Evolutionary conservation across 331 rosid genomes (phyloP), one percentile per base, ranked within the genome.

Genomic region (Prunus yedoensis): DNA sequence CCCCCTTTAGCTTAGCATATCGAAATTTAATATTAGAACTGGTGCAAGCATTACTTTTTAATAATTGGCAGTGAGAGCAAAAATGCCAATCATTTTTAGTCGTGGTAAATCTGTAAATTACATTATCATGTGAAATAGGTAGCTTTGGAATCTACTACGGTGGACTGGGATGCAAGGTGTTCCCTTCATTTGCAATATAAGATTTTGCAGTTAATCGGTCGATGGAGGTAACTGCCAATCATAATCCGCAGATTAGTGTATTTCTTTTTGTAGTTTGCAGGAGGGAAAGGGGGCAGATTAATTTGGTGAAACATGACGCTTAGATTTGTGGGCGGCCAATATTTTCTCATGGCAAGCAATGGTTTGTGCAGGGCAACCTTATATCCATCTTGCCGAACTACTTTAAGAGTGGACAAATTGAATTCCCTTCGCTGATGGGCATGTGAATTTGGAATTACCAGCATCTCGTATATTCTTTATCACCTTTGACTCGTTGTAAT

Each of bases 211-310:
- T 56, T 65, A 57, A 15, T 32, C 63, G 68, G 74, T 51, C 50
- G n/a, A 68, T 73, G 57, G 85, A 81, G 88, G 87, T 85, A 83
- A 86, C 72, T 60, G 70, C 77, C 76, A 53, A 63, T 77, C 74
- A 66, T 64, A 77, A 58, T 84, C 69, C 86, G 69, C 57, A 57
- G 52, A 62, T 47, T 63, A 68, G 67, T 62, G 66, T 83, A 64
- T 68, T 25, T 38, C 66, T n/a, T 43, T 13, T 41, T 6, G 10
- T 43, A 67, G 57, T 76, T 65, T 76, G 74, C 74, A 71, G 73
- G 68, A 53, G 58, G 11, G 56, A 47, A 47, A 47, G 52, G 15
- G 13, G 52, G 16, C 38, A 49, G 54, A 53, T 30, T 23, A 72
- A 56, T 54, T 14, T 25, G 68, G 43, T 70, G 70, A 67, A 73